Percentiles rank a stretch among this genome's conserved stretches.
phyloP scores from a whole-genome alignment of 2,329 filamentous ascomycete genomes.

The Colletotrichum siamense region DNA sequence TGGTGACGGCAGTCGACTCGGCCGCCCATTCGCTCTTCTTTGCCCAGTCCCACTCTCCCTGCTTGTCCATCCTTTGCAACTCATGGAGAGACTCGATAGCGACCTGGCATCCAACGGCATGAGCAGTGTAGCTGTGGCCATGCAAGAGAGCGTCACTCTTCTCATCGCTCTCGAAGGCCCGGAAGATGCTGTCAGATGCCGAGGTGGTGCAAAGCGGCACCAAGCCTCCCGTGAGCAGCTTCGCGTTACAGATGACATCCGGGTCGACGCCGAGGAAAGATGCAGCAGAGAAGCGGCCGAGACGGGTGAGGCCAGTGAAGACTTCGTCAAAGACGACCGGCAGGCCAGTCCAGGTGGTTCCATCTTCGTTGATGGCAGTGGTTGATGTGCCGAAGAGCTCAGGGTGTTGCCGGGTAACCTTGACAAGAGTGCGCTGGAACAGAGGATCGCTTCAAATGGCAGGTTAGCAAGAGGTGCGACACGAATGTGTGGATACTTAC shows the following conservation, averaged over 20 bases:
- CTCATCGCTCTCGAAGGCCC: conserved; percentile 71
- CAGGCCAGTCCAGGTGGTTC: conserved; percentile 69
- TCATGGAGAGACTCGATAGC: conserved; percentile 69
- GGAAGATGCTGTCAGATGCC: conserved; percentile 76
- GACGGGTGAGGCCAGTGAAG: conserved; percentile 84
- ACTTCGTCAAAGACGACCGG: conserved; percentile 87
- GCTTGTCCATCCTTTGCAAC: conserved; percentile 63
- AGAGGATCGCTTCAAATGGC: conserved; percentile 69
- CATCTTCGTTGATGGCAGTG: conserved; percentile 13
- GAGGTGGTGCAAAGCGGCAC: conserved; percentile 79
- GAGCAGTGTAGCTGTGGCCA: conserved; percentile 87
- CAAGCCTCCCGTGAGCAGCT: conserved; percentile 81
- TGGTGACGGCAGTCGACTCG: not conserved
- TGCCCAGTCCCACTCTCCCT: conserved; percentile 62
- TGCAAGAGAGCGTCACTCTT: conserved; percentile 83
- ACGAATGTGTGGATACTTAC: conserved; percentile 46
- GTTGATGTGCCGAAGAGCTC: conserved; percentile 53
- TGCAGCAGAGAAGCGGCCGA: conserved; percentile 74
- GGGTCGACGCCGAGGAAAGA: conserved; percentile 72
- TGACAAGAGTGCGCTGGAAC: conserved; percentile 76
- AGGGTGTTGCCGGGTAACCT: conserved; percentile 66
- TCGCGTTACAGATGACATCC: conserved; percentile 83
- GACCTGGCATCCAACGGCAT: conserved; percentile 81
- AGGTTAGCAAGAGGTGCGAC: too few relatives aligned
- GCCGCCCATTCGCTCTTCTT: conserved; percentile 47